Conservation (phyloP, 179 eudicot genomes). For the Drosera spatulata region DNA sequence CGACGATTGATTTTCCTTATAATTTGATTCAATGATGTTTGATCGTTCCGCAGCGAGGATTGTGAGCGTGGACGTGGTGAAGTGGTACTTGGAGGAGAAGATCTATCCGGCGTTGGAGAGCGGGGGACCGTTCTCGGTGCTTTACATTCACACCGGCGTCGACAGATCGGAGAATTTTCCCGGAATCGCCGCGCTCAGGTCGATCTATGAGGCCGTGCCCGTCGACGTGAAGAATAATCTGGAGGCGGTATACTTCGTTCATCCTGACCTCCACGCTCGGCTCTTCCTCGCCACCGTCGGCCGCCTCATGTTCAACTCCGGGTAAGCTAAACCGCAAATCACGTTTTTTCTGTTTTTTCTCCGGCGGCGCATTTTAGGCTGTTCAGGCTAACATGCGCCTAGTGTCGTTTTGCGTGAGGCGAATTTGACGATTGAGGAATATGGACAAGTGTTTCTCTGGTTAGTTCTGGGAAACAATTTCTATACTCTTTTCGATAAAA, state of each 20-base stretch:
- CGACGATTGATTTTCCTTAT: too few species aligned
- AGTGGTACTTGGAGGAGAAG: slow-evolving; percentile 41
- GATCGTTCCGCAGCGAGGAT: slow-evolving; percentile 18
- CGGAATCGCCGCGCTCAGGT: slow-evolving; percentile 44
- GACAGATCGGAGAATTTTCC: slow-evolving; percentile 37
- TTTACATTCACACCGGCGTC: slow-evolving; percentile 53
- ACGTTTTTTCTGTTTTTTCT: not conserved
- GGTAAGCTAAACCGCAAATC: slow-evolving; percentile 12
- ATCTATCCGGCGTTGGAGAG: slow-evolving; percentile 34
- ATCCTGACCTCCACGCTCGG: slow-evolving; percentile 55
- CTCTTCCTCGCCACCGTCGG: slow-evolving; percentile 65
- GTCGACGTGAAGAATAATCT: slow-evolving; percentile 31
- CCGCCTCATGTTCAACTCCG: slow-evolving; percentile 45
- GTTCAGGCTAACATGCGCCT: not conserved
- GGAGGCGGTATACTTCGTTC: slow-evolving; percentile 46
- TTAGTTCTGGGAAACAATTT: too few species aligned
- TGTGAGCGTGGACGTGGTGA: slow-evolving; percentile 40
- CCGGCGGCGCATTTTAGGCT: slow-evolving; percentile 1
- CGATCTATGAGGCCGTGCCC: slow-evolving; percentile 43
- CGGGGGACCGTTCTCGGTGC: slow-evolving; percentile 21
- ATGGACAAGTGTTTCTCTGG: too few species aligned
- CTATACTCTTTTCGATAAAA: too few species aligned
- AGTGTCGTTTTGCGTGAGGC: not conserved
- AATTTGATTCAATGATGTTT: too few species aligned
- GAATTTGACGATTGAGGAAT: not conserved